A percentile compares a stretch with the other conserved stretches of the same genome.
Conservation (phyloP, 441 rosid species). For the Jatropha multifida region DNA sequence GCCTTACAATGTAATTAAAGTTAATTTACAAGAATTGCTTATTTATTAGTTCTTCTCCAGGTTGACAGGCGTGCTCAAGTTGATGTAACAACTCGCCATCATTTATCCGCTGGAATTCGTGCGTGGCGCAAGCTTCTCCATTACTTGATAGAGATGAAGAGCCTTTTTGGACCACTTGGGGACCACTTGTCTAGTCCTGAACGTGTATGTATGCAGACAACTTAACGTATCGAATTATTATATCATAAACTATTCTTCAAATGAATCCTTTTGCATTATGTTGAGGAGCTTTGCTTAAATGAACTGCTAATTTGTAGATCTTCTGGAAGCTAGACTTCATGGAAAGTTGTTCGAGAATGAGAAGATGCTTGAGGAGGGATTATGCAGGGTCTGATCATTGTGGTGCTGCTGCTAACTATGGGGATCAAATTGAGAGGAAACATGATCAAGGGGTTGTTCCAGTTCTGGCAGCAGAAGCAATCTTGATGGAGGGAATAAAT, state of each 20-base stretch:
- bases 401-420: constrained; percentile 94
- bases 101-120: constrained; percentile 63
- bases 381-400: constrained; percentile 86
- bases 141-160: constrained; percentile 78
- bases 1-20: constrained; percentile 23
- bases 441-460: constrained; percentile 57
- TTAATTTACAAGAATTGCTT: constrained; percentile 15
- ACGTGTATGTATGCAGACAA: constrained; percentile 52
- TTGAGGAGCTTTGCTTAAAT: background rate
- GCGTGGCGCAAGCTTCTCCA: constrained; percentile 95
- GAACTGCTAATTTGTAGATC: constrained; percentile 47
- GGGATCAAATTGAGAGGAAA: constrained; percentile 53
- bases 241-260: background rate
- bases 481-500: constrained; percentile 65
- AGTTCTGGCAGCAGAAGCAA: constrained; percentile 86
- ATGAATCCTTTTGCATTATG: constrained; percentile 5
- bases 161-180: constrained; percentile 84
- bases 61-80: constrained; percentile 92
- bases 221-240: constrained; percentile 3
- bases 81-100: constrained; percentile 63
- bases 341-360: constrained; percentile 99
- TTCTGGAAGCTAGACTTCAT: constrained; percentile 97
- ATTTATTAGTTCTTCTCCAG: constrained; percentile 41
- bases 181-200: constrained; percentile 58
- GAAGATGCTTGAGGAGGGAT: constrained; percentile 80